A percentile compares a stretch with the other conserved stretches of the same genome.
phyloP scores from a whole-genome alignment of 2,329 filamentous ascomycete genomes.

The Cercospora sp. region DNA sequence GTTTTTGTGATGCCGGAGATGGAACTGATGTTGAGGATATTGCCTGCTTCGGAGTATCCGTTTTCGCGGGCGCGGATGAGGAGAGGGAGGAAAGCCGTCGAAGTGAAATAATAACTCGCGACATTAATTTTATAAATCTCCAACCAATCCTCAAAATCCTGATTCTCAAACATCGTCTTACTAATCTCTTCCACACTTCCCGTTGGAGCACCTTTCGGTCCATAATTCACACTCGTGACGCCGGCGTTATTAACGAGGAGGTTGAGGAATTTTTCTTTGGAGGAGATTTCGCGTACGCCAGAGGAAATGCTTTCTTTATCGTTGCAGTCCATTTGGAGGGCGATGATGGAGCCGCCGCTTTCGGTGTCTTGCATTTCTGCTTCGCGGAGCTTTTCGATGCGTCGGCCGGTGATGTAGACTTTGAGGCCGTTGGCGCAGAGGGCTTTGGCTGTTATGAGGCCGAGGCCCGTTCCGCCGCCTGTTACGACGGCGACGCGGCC shows the following conservation, averaged over 20 bases:
- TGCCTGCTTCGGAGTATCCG: conserved; percentile 44
- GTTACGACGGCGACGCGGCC: conserved; percentile 47
- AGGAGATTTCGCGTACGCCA: conserved; percentile 30
- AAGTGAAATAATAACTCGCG: conserved; percentile 48
- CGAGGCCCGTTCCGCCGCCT: conserved; percentile 49
- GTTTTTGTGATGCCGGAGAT: conserved; percentile 49
- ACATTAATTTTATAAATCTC: conserved; percentile 49
- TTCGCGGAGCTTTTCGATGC: conserved; percentile 47
- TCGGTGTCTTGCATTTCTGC: conserved; percentile 55
- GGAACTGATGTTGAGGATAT: conserved; percentile 49
- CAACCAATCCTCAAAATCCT: conserved; percentile 46
- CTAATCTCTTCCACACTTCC: conserved; percentile 57
- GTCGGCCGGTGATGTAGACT: conserved; percentile 51
- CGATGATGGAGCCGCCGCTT: conserved; percentile 57
- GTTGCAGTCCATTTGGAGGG: conserved; percentile 37
- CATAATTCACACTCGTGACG: conserved; percentile 33
- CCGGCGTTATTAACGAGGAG: conserved; percentile 39
- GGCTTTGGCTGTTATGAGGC: conserved; percentile 50
- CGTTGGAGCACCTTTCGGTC: conserved; percentile 26
- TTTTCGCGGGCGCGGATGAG: conserved; percentile 45
- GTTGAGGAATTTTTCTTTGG: conserved; percentile 37
- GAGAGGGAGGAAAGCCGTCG: conserved; percentile 47
- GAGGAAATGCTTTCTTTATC: conserved; percentile 35
- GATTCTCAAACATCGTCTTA: conserved; percentile 48
- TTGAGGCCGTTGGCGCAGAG: conserved; percentile 51